Evolutionary conservation across 805 yeast genomes (phyloP), one percentile per base, ranked within the genome.

Genomic region (Debaryomyces prosopidis): DNA sequence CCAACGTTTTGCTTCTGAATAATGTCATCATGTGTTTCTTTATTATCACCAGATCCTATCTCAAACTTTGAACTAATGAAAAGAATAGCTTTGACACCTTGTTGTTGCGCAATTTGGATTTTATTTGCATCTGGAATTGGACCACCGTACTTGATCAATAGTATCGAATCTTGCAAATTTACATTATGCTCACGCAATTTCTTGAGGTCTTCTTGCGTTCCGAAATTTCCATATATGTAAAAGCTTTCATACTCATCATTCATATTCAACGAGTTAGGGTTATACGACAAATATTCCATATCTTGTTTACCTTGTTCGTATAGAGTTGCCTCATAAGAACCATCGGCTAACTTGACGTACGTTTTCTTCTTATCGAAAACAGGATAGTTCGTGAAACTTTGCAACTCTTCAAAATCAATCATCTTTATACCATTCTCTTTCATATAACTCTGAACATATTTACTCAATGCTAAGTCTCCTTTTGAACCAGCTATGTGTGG

Each of bases 401-500:
- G 72, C 43, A 81, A 63, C 43, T 75, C 78, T 31, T 71, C 68
- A 39, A 80, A 76, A 36, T 80, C 82, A 4, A 80, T 75, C 2
- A 65, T 47, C 23, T 69, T 66, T 16, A 90, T 49, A 1, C 87
- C 87, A 50, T 82, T 80, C 42, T 80, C 76, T 17, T 65, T 60
- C 65, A 87, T 80, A 40, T 79, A 78, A 18, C 77, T 77, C 48
- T 80, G 73, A 12, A 91, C 71, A 59, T 84, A 89, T 46, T 77
- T 73, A 1, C 89, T 84, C 31, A 90, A 66, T 0, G 92, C 77
- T 47, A 81, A 64, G 62, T 89, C 97, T 15, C 96, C 98, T 12
- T 81, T 79, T 2, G 97, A 85, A 3, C 98, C 98, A 0, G 97
- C 82, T 51, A 85, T 65, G 60, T 90, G 97, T 2, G 96, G 89